phyloP scores from a whole-genome alignment of 768 basidiomycete genomes.

The Lactarius sp. region DNA sequence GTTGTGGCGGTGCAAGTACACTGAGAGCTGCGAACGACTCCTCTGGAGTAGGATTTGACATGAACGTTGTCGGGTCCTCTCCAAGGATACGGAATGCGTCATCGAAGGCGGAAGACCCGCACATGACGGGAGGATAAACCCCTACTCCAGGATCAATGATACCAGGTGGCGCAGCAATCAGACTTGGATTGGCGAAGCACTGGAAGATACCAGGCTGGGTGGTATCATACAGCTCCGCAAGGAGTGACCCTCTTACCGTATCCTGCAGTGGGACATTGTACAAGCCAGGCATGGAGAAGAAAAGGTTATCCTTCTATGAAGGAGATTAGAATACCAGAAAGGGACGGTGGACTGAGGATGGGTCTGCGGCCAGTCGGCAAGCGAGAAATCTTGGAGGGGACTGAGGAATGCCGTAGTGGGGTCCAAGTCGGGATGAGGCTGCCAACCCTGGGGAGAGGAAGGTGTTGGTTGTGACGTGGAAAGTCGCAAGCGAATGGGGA shows the following conservation, averaged over 20 bases:
- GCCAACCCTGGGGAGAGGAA: neutral
- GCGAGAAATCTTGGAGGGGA: no score
- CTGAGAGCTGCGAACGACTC: conserved; percentile 4
- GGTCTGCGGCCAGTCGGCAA: no score
- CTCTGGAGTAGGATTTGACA: conserved; percentile 5
- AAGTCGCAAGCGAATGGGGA: neutral
- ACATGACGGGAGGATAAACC: conserved; percentile 1
- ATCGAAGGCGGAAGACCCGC: neutral
- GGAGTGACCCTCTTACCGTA: neutral
- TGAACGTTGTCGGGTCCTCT: conserved; percentile 6
- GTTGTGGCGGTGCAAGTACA: neutral
- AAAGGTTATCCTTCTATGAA: neutral
- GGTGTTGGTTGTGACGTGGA: neutral
- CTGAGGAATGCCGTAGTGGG: neutral
- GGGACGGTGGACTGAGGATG: neutral
- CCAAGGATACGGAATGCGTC: neutral
- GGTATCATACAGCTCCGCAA: neutral
- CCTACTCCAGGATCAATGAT: conserved; percentile 14
- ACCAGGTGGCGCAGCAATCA: conserved; percentile 8
- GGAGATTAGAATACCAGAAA: neutral
- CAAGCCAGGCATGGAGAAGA: conserved; percentile 2
- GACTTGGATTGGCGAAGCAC: neutral
- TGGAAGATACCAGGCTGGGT: neutral
- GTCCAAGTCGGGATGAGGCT: neutral
- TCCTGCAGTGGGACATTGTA: neutral